phyloP scores from a whole-genome alignment of 768 basidiomycete genomes.

The Postia placenta region DNA sequence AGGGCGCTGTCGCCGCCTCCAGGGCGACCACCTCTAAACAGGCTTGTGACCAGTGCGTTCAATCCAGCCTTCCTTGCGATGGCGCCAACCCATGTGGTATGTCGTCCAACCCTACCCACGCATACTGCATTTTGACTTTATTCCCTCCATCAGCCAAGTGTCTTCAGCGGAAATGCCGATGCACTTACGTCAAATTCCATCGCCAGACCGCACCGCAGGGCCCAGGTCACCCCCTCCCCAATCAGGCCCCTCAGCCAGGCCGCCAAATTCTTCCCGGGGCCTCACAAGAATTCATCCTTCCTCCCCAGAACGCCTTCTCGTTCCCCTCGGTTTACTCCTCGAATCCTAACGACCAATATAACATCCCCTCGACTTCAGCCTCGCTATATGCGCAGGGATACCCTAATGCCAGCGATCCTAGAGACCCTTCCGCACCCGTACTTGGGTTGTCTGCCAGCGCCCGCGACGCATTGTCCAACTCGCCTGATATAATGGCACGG shows the following conservation, averaged over 20 bases:
- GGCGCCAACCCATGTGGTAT: conserved; percentile 73
- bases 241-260: conserved; percentile 20
- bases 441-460: conserved; percentile 3
- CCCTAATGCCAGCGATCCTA: not conserved
- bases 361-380: conserved; percentile 23
- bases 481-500: conserved; percentile 38
- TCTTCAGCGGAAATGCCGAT: conserved; percentile 59
- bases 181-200: conserved; percentile 80
- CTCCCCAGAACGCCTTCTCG: conserved; percentile 27
- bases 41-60: conserved; percentile 81
- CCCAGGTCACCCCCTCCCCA: conserved; percentile 52
- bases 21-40: conserved; percentile 77
- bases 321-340: conserved; percentile 24
- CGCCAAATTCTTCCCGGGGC: conserved; percentile 15
- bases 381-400: conserved; percentile 24
- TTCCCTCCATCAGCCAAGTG: conserved; percentile 56
- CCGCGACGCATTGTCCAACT: conserved; percentile 5
- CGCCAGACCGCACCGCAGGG: conserved; percentile 75
- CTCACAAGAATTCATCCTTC: conserved; percentile 38
- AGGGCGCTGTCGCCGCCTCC: conserved; percentile 60
- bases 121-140: not conserved
- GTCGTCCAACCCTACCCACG: conserved; percentile 16
- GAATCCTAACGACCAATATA: conserved; percentile 22
- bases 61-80: conserved; percentile 69
- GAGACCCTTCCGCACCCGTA: not conserved